Evolutionary conservation across 1,139 yeast species (phyloP).

Genomic region (Candida smagusa): DNA sequence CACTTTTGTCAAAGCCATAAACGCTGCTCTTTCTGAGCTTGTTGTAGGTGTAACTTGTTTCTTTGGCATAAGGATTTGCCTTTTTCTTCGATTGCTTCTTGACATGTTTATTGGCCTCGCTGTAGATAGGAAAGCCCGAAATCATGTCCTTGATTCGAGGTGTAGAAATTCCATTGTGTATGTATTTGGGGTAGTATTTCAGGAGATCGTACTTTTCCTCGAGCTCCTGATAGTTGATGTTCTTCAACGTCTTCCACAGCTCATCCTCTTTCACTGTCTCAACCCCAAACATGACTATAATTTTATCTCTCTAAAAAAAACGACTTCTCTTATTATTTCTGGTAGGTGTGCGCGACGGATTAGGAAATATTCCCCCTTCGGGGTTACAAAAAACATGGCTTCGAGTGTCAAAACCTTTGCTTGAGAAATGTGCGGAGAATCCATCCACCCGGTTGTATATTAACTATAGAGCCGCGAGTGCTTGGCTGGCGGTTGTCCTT

Average conservation of each 20-base stretch:
- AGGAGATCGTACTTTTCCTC: slow-evolving; percentile 33
- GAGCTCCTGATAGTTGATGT: slow-evolving; percentile 35
- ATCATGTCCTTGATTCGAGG: slow-evolving; percentile 36
- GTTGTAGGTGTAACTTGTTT: slow-evolving; percentile 5
- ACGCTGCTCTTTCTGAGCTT: slow-evolving; percentile 6
- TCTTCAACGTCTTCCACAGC: slow-evolving; percentile 13
- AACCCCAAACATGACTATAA: slow-evolving; percentile 3
- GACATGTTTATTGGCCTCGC: slow-evolving; percentile 37
- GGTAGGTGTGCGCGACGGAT: no score
- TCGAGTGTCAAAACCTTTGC: no score
- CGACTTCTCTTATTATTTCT: no score
- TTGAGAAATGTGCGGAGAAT: no score
- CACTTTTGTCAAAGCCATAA: neutral
- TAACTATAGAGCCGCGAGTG: neutral
- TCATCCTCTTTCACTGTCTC: slow-evolving; percentile 1
- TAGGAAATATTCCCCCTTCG: no score
- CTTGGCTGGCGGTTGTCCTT: slow-evolving; percentile 2
- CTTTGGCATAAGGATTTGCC: slow-evolving; percentile 5
- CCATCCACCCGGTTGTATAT: no score
- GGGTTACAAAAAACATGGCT: no score
- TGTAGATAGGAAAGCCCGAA: slow-evolving; percentile 39
- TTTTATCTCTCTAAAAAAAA: no score
- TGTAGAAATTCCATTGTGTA: slow-evolving; percentile 40
- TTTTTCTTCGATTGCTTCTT: slow-evolving; percentile 16
- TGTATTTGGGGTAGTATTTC: slow-evolving; percentile 39